Base-by-base conservation (phyloP, 129 eudicot species). In the Flaveria sonorensis region DNA sequence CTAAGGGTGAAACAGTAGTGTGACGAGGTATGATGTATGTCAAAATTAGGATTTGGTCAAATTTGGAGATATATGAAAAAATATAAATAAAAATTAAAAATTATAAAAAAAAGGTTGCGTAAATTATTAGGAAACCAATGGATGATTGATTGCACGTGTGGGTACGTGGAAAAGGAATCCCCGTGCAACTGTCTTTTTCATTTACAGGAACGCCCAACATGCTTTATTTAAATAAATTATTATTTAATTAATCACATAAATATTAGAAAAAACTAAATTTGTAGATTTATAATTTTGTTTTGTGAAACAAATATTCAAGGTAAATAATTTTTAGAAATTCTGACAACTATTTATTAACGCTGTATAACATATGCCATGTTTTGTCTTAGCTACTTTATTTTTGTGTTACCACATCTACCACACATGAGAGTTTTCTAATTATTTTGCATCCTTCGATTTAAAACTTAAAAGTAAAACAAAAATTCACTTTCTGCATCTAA, bases 71-170 rank as follows among this genome's bases (percentile, higher is more conserved):
- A 73, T 55, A 66, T 42, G 62, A 18, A 66, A 73, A 51, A 52
- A 6, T 23, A 40, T 26, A 47, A 36, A 10, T 24, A 18, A 18
- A 3, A 39, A 23, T 7, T 14, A 24, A 67, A 64, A 16, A 30
- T 3, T 16, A n/a, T 52, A 52, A n/a, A 65, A 48, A 68, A 52
- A 48, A 23, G 70, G 75, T 80, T 65, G 69, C 84, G 79, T 80
- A 57, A 80, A 65, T 80, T 51, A 80, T 80, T 68, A 80, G 70
- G 73, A 72, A 46, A 72, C 79, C 68, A 80, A 51, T 73, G 84
- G 70, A 80, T 73, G 84, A 80, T 80, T 80, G 79, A 80, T 80
- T 80, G 84, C 84, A 80, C 84, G 84, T 80, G 79, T 80, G 83
- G 74, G 70, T 80, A 80, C 83, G 83, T 65, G 84, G 83, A 80